phyloP scores from a whole-genome alignment of 805 yeast genomes.

The Zygoascus ofunaensis region DNA sequence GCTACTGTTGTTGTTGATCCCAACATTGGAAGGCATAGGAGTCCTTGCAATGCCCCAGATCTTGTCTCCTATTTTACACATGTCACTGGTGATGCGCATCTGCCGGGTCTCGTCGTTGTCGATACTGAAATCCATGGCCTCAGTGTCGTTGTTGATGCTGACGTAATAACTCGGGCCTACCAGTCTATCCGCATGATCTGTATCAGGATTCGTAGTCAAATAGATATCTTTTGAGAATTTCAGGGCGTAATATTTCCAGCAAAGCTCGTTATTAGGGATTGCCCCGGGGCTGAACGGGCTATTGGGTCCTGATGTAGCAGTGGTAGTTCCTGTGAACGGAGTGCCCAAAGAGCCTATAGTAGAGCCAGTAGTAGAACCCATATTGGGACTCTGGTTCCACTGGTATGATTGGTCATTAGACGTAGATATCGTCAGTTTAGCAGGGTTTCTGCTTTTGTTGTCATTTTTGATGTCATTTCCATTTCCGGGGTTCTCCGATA shows the following conservation, averaged over 20 bases:
- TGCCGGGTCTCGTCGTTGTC: neutral
- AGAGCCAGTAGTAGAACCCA: no score
- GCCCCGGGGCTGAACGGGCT: no score
- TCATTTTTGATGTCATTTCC: no score
- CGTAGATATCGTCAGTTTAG: no score
- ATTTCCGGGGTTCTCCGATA: no score
- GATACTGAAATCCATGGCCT: neutral
- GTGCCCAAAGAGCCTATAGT: no score
- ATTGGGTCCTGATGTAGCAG: no score
- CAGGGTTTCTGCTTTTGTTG: no score
- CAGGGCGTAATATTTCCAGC: slow-evolving; percentile 58
- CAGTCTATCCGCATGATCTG: slow-evolving; percentile 48
- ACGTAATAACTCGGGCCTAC: slow-evolving; percentile 57
- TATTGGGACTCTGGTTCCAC: no score
- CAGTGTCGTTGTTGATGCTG: slow-evolving; percentile 5
- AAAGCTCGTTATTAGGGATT: no score
- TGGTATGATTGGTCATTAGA: no score
- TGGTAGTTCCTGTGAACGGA: no score
- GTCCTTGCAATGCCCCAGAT: neutral
- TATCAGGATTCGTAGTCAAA: slow-evolving; percentile 58
- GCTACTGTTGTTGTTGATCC: neutral
- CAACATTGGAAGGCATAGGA: neutral
- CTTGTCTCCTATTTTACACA: neutral
- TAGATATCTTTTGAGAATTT: slow-evolving; percentile 47
- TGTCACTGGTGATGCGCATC: neutral